Evolutionary conservation across 306 rosid species (phyloP).

Genomic region (Rosa multiflora): DNA sequence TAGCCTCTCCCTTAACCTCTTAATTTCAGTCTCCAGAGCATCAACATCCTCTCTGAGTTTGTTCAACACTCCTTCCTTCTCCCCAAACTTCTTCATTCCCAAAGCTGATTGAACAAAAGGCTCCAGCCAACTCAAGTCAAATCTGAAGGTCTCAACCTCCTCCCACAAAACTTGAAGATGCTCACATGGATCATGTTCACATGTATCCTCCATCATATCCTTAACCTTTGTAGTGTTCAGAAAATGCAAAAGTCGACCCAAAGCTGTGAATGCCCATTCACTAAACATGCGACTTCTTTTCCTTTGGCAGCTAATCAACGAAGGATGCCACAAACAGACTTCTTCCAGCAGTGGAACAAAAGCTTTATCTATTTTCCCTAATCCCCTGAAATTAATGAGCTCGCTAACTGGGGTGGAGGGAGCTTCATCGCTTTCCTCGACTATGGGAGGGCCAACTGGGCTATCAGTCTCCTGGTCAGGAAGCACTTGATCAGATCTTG

Average conservation of each 20-base stretch:
- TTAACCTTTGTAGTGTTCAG: constrained; percentile 3
- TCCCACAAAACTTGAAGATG: constrained; percentile 14
- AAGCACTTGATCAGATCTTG: neutral
- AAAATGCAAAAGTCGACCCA: constrained; percentile 13
- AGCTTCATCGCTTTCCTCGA: neutral
- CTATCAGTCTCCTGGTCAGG: constrained; percentile 2
- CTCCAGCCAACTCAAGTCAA: constrained; percentile 14
- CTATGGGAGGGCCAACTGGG: neutral
- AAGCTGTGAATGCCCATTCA: constrained; percentile 19
- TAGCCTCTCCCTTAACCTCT: constrained; percentile 1
- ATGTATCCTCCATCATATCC: constrained; percentile 8
- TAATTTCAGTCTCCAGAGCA: constrained; percentile 7
- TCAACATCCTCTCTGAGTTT: neutral
- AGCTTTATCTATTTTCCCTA: constrained; percentile 3
- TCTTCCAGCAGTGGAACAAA: constrained; percentile 16
- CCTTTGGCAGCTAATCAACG: neutral
- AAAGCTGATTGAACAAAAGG: constrained; percentile 8
- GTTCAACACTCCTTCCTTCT: neutral
- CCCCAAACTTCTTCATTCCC: constrained; percentile 6
- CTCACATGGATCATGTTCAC: neutral
- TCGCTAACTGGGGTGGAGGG: neutral
- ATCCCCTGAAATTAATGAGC: constrained; percentile 8
- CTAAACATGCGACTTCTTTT: constrained; percentile 12
- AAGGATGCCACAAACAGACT: constrained; percentile 16
- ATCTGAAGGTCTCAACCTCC: constrained; percentile 3